Conservation (phyloP, 768 basidiomycete species). For the Tricholoma terreum region DNA sequence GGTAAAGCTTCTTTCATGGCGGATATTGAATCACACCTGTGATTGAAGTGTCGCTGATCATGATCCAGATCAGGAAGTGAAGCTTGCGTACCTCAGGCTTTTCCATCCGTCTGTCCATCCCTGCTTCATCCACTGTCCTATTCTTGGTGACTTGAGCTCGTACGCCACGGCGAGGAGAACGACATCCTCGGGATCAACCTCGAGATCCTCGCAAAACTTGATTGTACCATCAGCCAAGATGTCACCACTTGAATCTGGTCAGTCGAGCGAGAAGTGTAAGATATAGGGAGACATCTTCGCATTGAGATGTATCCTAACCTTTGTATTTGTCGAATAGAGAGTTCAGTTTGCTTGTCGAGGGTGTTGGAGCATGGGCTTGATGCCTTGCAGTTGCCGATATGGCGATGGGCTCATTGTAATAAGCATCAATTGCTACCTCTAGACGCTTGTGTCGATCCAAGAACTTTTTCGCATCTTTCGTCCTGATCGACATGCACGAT, state of each 20-base stretch:
- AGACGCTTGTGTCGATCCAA: constrained; percentile 67
- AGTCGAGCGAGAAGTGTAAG: not conserved
- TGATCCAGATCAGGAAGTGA: not conserved
- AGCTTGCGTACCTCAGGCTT: constrained; percentile 51
- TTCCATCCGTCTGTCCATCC: constrained; percentile 87
- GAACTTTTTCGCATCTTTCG: constrained; percentile 63
- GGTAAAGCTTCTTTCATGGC: constrained; percentile 57
- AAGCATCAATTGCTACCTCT: constrained; percentile 74
- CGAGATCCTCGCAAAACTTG: constrained; percentile 66
- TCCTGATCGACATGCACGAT: constrained; percentile 31
- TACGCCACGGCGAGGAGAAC: constrained; percentile 80
- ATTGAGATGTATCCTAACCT: constrained; percentile 37
- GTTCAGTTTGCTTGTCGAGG: constrained; percentile 53
- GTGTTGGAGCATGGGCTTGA: constrained; percentile 22
- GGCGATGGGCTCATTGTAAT: constrained; percentile 53
- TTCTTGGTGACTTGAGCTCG: constrained; percentile 69
- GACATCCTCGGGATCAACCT: constrained; percentile 74
- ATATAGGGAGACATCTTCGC: not conserved
- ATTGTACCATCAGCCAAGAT: constrained; percentile 82
- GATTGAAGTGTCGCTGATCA: not conserved
- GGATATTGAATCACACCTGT: constrained; percentile 63
- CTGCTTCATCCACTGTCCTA: constrained; percentile 68
- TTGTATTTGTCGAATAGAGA: constrained; percentile 67
- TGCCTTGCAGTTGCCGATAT: constrained; percentile 23
- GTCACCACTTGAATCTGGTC: constrained; percentile 46